Evolutionary conservation across 345 rosid genomes (phyloP).

Genomic region (rapeseed (Brassica napus)): Da-Ae NC_063434.1:15527001-15527500

Average conservation of each 20-base stretch:
- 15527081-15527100: constrained; percentile 67
- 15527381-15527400: not conserved
- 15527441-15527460: not conserved
- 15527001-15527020: constrained; percentile 68
- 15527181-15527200: constrained; percentile 89
- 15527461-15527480: not conserved
- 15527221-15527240: constrained; percentile 73
- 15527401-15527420: not conserved
- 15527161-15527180: constrained; percentile 85
- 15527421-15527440: too few relatives aligned
- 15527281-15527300: constrained; percentile 83
- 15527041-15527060: constrained; percentile 7
- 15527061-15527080: constrained; percentile 42
- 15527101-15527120: constrained; percentile 81
- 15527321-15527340: constrained; percentile 84
- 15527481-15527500: not conserved
- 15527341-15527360: constrained; percentile 52
- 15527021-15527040: constrained; percentile 13
- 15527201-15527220: constrained; percentile 87
- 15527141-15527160: constrained; percentile 81
- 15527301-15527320: constrained; percentile 79
- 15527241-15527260: constrained; percentile 76
- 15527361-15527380: not conserved
- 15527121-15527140: constrained; percentile 63
- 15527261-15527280: constrained; percentile 72